Evolutionary conservation across 2,329 filamentous ascomycete genomes (phyloP).

Genomic region (Hypomyces perniciosus): DNA sequence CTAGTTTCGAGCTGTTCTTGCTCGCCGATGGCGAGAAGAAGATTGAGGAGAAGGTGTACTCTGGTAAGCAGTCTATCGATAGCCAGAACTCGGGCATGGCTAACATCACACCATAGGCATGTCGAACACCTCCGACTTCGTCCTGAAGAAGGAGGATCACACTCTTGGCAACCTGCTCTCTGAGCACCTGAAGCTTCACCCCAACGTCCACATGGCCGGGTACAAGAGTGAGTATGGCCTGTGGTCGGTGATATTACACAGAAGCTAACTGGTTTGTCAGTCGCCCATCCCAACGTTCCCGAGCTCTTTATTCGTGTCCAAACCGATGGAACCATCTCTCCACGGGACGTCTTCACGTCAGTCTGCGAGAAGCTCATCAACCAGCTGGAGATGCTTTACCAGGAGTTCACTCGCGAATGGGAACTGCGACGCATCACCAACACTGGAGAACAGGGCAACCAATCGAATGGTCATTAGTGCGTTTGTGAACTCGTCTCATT

Average conservation of each 20-base stretch:
- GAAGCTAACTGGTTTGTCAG: conserved; percentile 23
- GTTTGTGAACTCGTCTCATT: conserved; percentile 4
- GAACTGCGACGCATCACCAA: conserved; percentile 81
- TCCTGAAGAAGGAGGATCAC: conserved; percentile 94
- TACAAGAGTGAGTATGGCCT: conserved; percentile 66
- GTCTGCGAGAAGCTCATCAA: conserved; percentile 78
- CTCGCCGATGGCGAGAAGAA: conserved; percentile 88
- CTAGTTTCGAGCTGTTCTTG: conserved; percentile 88
- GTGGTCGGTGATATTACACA: conserved; percentile 26
- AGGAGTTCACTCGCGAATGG: conserved; percentile 89
- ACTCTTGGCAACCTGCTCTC: conserved; percentile 87
- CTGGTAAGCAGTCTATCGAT: conserved; percentile 55
- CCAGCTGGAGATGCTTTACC: conserved; percentile 71
- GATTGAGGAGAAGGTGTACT: conserved; percentile 81
- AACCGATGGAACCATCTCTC: conserved; percentile 81
- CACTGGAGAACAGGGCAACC: conserved; percentile 51
- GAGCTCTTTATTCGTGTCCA: conserved; percentile 72
- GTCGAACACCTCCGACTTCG: conserved; percentile 91
- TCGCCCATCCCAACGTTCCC: conserved; percentile 55
- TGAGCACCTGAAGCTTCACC: conserved; percentile 76
- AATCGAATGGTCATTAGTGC: conserved; percentile 27
- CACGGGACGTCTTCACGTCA: conserved; percentile 80
- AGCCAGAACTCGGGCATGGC: neutral
- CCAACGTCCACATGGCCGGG: conserved; percentile 80
- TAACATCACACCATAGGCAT: conserved; percentile 49